These are phyloP conservation scores for Debaryomycetaceae sp. DNA, from an alignment of 1,139 yeast species.

Conservation along the genomic window DNA sequence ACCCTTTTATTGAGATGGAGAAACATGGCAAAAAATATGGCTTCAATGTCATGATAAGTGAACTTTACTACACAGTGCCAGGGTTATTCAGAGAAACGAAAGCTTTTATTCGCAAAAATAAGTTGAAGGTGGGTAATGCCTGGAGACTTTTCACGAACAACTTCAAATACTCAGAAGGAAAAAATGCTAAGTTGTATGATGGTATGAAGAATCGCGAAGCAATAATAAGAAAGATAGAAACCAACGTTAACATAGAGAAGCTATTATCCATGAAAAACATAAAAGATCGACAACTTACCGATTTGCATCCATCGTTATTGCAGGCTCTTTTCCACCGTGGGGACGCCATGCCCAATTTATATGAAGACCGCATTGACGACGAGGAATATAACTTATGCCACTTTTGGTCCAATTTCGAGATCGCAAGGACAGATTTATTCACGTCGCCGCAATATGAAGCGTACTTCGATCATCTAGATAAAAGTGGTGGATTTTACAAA, in stretches of 20 bases:
- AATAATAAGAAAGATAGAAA: slow-evolving; percentile 26
- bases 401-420: slow-evolving; percentile 94
- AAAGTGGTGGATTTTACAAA: slow-evolving; percentile 74
- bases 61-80: slow-evolving; percentile 76
- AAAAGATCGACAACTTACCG: slow-evolving; percentile 22
- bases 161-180: slow-evolving; percentile 22
- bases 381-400: slow-evolving; percentile 80
- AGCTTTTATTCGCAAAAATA: slow-evolving; percentile 48
- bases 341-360: slow-evolving; percentile 28
- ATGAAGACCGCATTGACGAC: slow-evolving; percentile 55
- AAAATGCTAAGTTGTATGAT: slow-evolving; percentile 19
- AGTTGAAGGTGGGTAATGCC: slow-evolving; percentile 49
- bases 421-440: slow-evolving; percentile 76
- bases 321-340: slow-evolving; percentile 23
- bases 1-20: slow-evolving; percentile 83
- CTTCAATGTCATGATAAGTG: slow-evolving; percentile 72
- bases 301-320: slow-evolving; percentile 25
- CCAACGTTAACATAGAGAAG: slow-evolving; percentile 22
- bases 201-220: slow-evolving; percentile 15
- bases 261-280: slow-evolving; percentile 19
- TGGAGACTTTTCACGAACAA: slow-evolving; percentile 55
- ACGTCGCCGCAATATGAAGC: slow-evolving; percentile 57
- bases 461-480: slow-evolving; percentile 65
- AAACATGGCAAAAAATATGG: slow-evolving; percentile 71
- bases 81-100: slow-evolving; percentile 70